phyloP scores from a whole-genome alignment of 164 flowering plant genomes.

The Liriodendron chinense region DNA sequence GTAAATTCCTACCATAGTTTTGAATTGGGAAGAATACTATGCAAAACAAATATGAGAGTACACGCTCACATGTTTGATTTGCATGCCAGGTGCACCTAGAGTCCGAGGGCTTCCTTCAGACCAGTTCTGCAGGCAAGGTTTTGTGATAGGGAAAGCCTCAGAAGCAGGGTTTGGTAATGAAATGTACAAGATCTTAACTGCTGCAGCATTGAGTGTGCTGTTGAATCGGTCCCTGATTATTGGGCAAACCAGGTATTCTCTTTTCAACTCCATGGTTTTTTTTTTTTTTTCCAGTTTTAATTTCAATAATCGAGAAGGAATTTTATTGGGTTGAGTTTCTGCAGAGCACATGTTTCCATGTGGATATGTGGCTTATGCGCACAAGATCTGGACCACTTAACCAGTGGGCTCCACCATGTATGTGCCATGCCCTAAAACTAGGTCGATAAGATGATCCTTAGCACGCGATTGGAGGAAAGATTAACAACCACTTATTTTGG shows the following conservation, averaged over 20 bases:
- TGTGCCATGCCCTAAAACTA: neutral
- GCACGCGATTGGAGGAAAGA: too few species aligned
- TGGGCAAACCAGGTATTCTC: slow-evolving; percentile 99
- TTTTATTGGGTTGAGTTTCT: neutral
- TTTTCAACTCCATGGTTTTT: slow-evolving; percentile 37
- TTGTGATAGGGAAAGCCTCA: slow-evolving; percentile 92
- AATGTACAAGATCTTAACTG: slow-evolving; percentile 92
- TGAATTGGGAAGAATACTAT: neutral
- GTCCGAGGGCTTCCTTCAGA: slow-evolving; percentile 74
- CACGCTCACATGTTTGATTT: slow-evolving; percentile 18
- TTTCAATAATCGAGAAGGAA: neutral
- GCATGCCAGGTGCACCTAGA: slow-evolving; percentile 66
- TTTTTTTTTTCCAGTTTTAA: neutral
- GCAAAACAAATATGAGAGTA: neutral
- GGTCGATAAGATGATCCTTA: too few species aligned
- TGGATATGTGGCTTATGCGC: neutral
- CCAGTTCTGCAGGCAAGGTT: slow-evolving; percentile 80
- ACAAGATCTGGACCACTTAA: neutral
- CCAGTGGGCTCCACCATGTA: neutral
- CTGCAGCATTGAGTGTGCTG: slow-evolving; percentile 81
- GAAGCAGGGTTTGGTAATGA: slow-evolving; percentile 99
- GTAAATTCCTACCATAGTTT: neutral
- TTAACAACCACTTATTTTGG: too few species aligned
- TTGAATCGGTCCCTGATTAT: slow-evolving; percentile 90
- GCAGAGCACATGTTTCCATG: neutral